Base-by-base conservation (phyloP, 2,329 filamentous ascomycete species). In the Colletotrichum orchidophilum region DNA sequence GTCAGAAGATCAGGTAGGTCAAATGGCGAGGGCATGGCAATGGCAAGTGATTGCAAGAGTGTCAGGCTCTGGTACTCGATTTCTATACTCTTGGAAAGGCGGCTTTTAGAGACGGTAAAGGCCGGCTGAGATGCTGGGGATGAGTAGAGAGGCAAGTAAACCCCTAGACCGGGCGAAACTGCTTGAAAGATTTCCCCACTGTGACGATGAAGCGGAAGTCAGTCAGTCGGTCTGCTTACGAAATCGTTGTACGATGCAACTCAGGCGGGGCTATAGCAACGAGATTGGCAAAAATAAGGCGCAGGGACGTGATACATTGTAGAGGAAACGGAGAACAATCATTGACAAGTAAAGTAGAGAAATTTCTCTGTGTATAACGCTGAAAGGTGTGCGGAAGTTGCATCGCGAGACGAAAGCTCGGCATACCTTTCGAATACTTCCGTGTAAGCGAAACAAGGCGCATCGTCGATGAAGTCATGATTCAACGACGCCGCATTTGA, bases 1-100 rank as follows among this genome's bases (percentile, higher is more conserved):
- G 58, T 59, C 18, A 79, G 71, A 3, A 79, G 49, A 4, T 75
- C 74, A 46, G 69, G 50, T 13, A 79, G 75, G 26, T 75, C 71
- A 9, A 77, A 72, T 1, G 72, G 68, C 7, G 73, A 62, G 5
- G 66, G 61, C 29, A 84, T 80, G 70, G 81, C 83, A 42, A 81
- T 80, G n/a, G 81, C 83, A 18, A 84, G 77, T 29, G 80, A 82
- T 52, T 80, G 80, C 54, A 82, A 80, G 62, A 85, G 78, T 21
- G 80, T 80, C 42, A 81, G 78, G 65, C 83, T 84, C n/a, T 65
- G 70, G 3, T 78, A 72, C 11, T 76, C 73, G 12, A 80, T 60
- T 3, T 74, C 72, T 8, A 77, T 75, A 0, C 59, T 73, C 21
- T 73, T 75, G 12, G 54, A 63, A 1, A 66, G 42, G 21, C 78